Base-by-base conservation (phyloP, 495 filamentous ascomycete genomes). In the Filosporella fistucella region DNA sequence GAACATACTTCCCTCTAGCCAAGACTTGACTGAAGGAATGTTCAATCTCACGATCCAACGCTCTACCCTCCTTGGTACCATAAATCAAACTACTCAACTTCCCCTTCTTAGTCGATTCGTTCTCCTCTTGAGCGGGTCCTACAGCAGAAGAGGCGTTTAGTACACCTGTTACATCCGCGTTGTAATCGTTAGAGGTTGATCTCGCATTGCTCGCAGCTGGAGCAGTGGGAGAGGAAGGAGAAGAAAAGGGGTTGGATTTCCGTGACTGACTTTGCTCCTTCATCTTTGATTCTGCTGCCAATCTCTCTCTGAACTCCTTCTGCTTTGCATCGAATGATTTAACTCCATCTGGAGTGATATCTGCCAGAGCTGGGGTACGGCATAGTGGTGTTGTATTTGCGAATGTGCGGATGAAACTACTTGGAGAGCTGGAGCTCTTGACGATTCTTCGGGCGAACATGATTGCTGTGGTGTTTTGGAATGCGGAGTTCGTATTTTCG, bases 1-100 rank as follows among this genome's bases (percentile, higher is more conserved):
- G 93, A 45, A 98, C 91, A 63, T 98, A 98, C 69, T 98, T 98
- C 45, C 93, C 93, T 52, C 93, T 80, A 10, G 94, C 94, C 24
- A 98, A 73, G 23, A 96, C 88, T 66, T 95, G 88, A 23, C 83
- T 88, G 69, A 96, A 98, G 57, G 85, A 91, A 38, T 88, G 81
- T 72, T 97, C 89, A 59, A 98, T 91, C 68, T 96, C 91, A 42
- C 85, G 80, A 51, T 98, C 94, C 68, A 95, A 76, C 65, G 93
- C 82, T 52, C 89, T 79, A 4, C 91, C 94, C 62, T 96, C 90
- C 60, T 91, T 86, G 10, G 94, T 96, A 54, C 93, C 93, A 66
- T 98, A 97, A 63, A 98, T 93, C 40, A 98, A 76, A 40, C 81
- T 85, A 20, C 68, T 73, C 16, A 84, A 61, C 25, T 75, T 73